Conservation (phyloP, 2,329 filamentous ascomycete genomes). For the Diaporthe sp. region DNA sequence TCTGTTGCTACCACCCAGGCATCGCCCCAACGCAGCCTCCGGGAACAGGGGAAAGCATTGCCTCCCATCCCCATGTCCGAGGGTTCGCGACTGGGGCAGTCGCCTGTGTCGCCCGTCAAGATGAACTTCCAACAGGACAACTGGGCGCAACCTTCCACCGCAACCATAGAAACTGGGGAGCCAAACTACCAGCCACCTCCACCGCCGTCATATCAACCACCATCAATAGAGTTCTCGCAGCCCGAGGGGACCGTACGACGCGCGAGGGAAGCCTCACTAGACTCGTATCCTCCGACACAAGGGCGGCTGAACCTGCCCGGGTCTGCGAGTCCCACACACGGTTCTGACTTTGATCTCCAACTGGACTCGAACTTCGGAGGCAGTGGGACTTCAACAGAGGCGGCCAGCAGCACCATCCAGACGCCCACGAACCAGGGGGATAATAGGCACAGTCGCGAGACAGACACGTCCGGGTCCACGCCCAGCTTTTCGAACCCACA, state of each 20-base stretch:
- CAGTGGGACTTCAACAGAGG: slow-evolving; percentile 3
- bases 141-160: slow-evolving; percentile 66
- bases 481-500: slow-evolving; percentile 63
- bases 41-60: slow-evolving; percentile 48
- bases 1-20: slow-evolving; percentile 51
- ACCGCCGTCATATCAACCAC: slow-evolving; percentile 54
- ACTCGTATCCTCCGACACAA: slow-evolving; percentile 1
- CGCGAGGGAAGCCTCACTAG: slow-evolving; percentile 26
- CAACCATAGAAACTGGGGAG: slow-evolving; percentile 59
- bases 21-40: slow-evolving; percentile 51
- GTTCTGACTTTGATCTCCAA: slow-evolving; percentile 20
- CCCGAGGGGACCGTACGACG: slow-evolving; percentile 33
- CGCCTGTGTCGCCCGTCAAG: slow-evolving; percentile 68
- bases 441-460: slow-evolving; percentile 65
- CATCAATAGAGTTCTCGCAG: slow-evolving; percentile 41
- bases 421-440: slow-evolving; percentile 51
- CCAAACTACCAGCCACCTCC: slow-evolving; percentile 33
- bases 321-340: neutral
- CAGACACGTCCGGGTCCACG: slow-evolving; percentile 63
- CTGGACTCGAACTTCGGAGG: slow-evolving; percentile 45
- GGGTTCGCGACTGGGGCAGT: slow-evolving; percentile 61
- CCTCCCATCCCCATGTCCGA: slow-evolving; percentile 47
- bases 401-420: slow-evolving; percentile 46
- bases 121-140: slow-evolving; percentile 67
- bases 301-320: neutral